phyloP scores from a whole-genome alignment of 305 asterid species.

The Fraxinus platypoda region DNA sequence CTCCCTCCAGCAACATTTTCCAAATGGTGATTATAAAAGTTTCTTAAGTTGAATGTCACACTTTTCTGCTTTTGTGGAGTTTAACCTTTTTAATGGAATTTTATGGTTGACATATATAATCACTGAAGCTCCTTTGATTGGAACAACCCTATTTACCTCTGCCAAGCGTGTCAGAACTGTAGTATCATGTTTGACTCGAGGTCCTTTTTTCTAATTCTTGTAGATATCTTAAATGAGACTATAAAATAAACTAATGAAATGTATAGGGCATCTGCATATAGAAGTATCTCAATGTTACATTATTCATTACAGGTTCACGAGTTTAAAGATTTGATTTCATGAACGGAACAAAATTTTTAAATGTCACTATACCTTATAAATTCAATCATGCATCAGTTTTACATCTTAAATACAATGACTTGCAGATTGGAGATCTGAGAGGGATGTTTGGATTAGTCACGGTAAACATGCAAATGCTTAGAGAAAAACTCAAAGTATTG shows the following conservation, averaged over 20 bases:
- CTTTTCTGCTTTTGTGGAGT: neutral
- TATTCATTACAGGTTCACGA: neutral
- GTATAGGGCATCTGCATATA: neutral
- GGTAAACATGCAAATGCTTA: conserved; percentile 52
- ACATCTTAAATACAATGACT: neutral
- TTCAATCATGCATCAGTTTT: neutral
- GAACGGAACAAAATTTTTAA: neutral
- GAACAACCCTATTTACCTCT: neutral
- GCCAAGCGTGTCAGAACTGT: neutral
- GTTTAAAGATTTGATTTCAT: neutral
- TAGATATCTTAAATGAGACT: neutral
- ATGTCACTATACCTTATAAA: neutral
- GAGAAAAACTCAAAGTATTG: conserved; percentile 61
- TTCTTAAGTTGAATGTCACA: neutral
- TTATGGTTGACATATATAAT: neutral
- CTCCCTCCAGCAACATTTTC: neutral
- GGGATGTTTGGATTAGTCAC: conserved; percentile 65
- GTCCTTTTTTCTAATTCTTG: neutral
- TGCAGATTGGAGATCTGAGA: conserved; percentile 78
- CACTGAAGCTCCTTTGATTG: neutral
- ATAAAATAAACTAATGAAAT: neutral
- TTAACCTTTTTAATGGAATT: neutral
- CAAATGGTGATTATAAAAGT: neutral
- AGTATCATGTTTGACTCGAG: neutral
- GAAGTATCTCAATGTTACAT: neutral